Percentiles rank a stretch among this genome's conserved stretches.
Evolutionary conservation across 495 filamentous ascomycete genomes (phyloP).

Genomic region (Viridothelium virens): DNA sequence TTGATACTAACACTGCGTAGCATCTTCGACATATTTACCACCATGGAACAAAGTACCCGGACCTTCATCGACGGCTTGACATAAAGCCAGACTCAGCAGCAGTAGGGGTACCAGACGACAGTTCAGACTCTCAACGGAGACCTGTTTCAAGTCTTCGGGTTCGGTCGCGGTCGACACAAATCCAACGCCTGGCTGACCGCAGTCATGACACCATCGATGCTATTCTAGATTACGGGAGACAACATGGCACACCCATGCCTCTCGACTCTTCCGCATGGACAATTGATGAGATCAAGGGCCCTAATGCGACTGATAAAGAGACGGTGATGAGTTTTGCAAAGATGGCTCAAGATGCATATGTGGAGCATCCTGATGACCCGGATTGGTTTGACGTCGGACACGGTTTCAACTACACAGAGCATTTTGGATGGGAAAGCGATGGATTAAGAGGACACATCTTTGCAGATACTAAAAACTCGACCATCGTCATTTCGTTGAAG

Average conservation of each 20-base stretch:
- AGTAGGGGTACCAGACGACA: constrained; percentile 61
- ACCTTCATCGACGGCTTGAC: constrained; percentile 67
- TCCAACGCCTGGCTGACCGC: constrained; percentile 77
- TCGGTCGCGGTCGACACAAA: constrained; percentile 53
- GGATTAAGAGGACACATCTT: constrained; percentile 90
- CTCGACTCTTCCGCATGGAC: constrained; percentile 70
- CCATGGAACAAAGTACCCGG: constrained; percentile 71
- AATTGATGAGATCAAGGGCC: constrained; percentile 66
- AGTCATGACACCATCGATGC: constrained; percentile 64
- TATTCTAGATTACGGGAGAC: constrained; percentile 60
- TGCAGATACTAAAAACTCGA: constrained; percentile 73
- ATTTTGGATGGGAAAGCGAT: constrained; percentile 87
- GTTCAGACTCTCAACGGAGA: constrained; percentile 15
- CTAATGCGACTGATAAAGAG: constrained; percentile 77
- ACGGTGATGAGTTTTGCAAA: constrained; percentile 76
- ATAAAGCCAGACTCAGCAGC: constrained; percentile 51
- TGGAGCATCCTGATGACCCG: constrained; percentile 55
- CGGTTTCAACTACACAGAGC: constrained; percentile 69
- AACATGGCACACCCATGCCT: constrained; percentile 50
- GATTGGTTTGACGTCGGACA: constrained; percentile 79
- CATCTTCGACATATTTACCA: constrained; percentile 84
- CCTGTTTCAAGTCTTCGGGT: constrained; percentile 37
- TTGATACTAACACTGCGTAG: constrained; percentile 35
- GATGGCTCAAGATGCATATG: constrained; percentile 85
- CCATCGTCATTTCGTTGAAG: constrained; percentile 86